Percentiles rank a stretch among this genome's conserved stretches.
Conservation (phyloP, 345 rosid species). For the Aquilaria yunnanensis region DNA sequence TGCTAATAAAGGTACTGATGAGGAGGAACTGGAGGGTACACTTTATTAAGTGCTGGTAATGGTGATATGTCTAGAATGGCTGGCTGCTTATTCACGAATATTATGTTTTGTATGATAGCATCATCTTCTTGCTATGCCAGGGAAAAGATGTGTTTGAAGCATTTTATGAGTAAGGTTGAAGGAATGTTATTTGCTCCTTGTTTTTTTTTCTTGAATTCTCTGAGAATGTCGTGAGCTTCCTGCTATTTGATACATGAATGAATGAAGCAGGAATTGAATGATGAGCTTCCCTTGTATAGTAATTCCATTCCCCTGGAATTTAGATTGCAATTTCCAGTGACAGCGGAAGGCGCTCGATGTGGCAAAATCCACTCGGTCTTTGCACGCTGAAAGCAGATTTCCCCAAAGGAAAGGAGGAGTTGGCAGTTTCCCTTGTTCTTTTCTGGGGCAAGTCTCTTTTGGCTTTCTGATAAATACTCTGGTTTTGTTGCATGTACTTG, state of each 20-base stretch:
- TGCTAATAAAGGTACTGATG: constrained; percentile 98
- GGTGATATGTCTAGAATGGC: constrained; percentile 1
- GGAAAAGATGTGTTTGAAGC: constrained; percentile 99
- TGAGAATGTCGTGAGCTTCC: no score
- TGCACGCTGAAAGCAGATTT: constrained; percentile 94
- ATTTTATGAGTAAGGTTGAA: constrained; percentile 94
- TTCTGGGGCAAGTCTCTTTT: constrained; percentile 47
- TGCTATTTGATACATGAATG: no score
- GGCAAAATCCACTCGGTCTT: constrained; percentile 95
- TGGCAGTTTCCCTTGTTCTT: constrained; percentile 88
- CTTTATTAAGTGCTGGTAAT: constrained; percentile 91
- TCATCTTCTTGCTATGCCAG: constrained; percentile 27
- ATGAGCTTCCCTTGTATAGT: no score
- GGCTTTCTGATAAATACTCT: background rate
- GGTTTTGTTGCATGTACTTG: background rate
- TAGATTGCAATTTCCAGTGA: no score
- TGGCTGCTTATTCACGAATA: background rate
- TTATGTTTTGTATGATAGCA: background rate
- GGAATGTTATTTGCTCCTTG: constrained; percentile 33
- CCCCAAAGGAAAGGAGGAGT: constrained; percentile 87
- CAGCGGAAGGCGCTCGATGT: constrained; percentile 96
- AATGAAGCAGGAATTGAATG: no score
- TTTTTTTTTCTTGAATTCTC: no score
- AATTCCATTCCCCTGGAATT: no score
- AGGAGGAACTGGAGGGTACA: constrained; percentile 97